These are phyloP conservation scores for Helicostylum pulchrum DNA, from an alignment of 192 early-diverging fungal species.

Conservation along the genomic window DNA sequence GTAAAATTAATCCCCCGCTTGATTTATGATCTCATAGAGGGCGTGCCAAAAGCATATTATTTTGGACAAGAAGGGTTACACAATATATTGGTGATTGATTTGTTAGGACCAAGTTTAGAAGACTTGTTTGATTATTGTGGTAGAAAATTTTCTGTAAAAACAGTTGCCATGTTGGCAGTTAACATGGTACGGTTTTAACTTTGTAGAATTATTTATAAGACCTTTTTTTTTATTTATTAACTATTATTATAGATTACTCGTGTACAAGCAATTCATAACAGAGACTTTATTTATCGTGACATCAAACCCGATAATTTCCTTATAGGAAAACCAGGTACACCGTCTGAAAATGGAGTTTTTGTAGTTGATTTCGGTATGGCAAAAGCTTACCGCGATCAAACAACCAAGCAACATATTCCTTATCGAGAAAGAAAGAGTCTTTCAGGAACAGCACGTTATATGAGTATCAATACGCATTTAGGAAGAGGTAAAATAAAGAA, in stretches of 20 bases:
- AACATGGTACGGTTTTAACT: conserved; percentile 83
- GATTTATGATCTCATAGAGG: conserved; percentile 43
- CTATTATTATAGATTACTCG: conserved; percentile 50
- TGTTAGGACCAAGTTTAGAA: conserved; percentile 89
- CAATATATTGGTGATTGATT: conserved; percentile 90
- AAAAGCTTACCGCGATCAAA: conserved; percentile 93
- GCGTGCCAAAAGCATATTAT: conserved; percentile 90
- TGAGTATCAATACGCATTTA: conserved; percentile 97
- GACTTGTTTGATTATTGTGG: conserved; percentile 95
- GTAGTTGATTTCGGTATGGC: conserved; percentile 99
- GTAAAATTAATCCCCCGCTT: no score
- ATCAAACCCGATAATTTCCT: conserved; percentile 99
- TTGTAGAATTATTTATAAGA: not conserved
- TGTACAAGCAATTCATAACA: conserved; percentile 89
- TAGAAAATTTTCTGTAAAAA: conserved; percentile 86
- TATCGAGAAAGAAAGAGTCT: conserved; percentile 93
- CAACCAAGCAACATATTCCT: conserved; percentile 93
- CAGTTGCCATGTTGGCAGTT: conserved; percentile 93
- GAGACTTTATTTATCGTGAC: conserved; percentile 92
- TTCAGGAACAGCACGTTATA: conserved; percentile 94
- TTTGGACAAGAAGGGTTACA: conserved; percentile 96
- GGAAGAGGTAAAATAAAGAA: conserved; percentile 61
- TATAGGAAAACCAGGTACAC: conserved; percentile 69
- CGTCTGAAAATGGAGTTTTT: conserved; percentile 64
- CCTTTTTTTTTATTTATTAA: no score